Percentiles rank a stretch among this genome's conserved stretches.
Conservation (phyloP, 2,329 filamentous ascomycete genomes). For the Penicillium sp. region DNA sequence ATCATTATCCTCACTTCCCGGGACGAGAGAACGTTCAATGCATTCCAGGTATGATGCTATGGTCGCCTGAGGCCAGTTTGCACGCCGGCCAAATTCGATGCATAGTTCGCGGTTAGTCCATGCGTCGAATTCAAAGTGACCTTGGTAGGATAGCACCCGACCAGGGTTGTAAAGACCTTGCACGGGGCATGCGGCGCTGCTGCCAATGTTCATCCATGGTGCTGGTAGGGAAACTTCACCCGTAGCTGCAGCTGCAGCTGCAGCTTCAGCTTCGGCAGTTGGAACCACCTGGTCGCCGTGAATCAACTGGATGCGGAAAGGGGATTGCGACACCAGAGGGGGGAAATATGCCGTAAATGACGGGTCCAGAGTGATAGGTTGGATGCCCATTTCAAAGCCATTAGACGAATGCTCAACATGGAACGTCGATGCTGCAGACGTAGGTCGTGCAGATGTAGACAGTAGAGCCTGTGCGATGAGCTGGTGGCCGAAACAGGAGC, state of each 20-base stretch:
- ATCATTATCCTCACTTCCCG: constrained; percentile 25
- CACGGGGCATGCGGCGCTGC: constrained; percentile 25
- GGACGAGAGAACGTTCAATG: constrained; percentile 20
- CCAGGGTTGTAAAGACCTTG: constrained; percentile 31
- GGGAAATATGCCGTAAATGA: constrained; percentile 17
- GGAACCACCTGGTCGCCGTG: constrained; percentile 34
- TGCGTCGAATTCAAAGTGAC: constrained; percentile 34
- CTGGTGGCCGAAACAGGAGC: constrained; percentile 36
- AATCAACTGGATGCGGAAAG: constrained; percentile 32
- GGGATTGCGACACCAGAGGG: constrained; percentile 2
- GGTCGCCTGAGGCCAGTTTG: constrained; percentile 19
- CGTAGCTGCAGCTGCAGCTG: neutral
- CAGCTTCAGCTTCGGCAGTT: constrained; percentile 1
- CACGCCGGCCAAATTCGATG: constrained; percentile 22
- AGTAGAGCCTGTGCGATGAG: constrained; percentile 31
- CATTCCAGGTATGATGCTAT: constrained; percentile 17
- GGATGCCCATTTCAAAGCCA: constrained; percentile 33
- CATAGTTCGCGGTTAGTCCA: constrained; percentile 26
- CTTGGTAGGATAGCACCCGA: constrained; percentile 32
- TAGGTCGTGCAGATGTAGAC: neutral
- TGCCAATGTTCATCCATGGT: constrained; percentile 32
- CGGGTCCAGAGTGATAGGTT: constrained; percentile 23
- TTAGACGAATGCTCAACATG: constrained; percentile 20
- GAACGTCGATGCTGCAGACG: constrained; percentile 5
- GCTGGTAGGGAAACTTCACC: constrained; percentile 14